Evolutionary conservation across 192 early-diverging fungal genomes (phyloP).

Genomic region (Kappamyces sp.): DNA sequence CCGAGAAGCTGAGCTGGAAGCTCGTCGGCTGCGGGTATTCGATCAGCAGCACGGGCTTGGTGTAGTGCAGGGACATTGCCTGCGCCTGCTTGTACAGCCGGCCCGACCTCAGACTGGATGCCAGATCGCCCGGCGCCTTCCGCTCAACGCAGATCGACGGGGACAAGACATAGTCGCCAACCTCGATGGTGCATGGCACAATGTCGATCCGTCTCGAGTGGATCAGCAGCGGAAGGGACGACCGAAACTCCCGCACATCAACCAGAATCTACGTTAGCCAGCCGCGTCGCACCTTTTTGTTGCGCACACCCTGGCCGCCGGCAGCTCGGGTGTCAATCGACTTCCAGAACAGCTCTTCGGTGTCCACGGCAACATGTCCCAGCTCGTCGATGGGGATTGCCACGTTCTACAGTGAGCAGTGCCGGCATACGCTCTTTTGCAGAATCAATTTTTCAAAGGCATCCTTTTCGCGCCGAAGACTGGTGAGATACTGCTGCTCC

Average conservation of each 20-base stretch:
- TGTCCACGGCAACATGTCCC: constrained; percentile 36
- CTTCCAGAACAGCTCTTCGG: constrained; percentile 46
- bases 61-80: constrained; percentile 80
- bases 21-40: constrained; percentile 86
- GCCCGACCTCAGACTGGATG: constrained; percentile 74
- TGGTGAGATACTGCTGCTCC: constrained; percentile 84
- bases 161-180: constrained; percentile 91
- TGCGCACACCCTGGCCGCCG: constrained; percentile 45
- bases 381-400: constrained; percentile 68
- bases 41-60: constrained; percentile 72
- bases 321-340: constrained; percentile 57
- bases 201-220: constrained; percentile 72
- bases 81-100: constrained; percentile 87
- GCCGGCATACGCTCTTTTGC: constrained; percentile 67
- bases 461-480: constrained; percentile 82
- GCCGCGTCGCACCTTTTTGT: neutral
- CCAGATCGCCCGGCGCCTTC: constrained; percentile 85
- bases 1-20: constrained; percentile 46
- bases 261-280: constrained; percentile 56
- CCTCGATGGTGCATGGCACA: constrained; percentile 75
- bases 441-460: constrained; percentile 88
- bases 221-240: constrained; percentile 80
- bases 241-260: constrained; percentile 89
- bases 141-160: constrained; percentile 85
- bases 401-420: constrained; percentile 53